Percentiles rank a stretch among this genome's conserved stretches.
phyloP scores from a whole-genome alignment of 192 early-diverging fungal species.

The Backusella australiensis region DNA sequence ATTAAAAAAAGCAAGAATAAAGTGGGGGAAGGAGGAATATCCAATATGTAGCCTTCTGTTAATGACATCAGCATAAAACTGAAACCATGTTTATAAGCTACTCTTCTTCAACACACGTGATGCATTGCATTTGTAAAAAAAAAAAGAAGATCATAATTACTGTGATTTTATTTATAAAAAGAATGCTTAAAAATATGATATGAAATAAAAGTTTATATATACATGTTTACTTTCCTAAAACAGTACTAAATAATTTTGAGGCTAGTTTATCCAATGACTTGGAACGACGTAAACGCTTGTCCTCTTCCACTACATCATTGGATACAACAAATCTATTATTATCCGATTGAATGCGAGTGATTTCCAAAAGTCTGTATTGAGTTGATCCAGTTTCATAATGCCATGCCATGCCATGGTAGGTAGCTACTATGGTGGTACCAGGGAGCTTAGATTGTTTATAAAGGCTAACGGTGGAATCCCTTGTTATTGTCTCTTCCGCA shows the following conservation, averaged over 20 bases:
- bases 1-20: background rate
- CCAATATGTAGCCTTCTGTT: background rate
- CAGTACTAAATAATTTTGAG: slow-evolving; percentile 1
- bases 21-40: background rate
- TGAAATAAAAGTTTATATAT: background rate
- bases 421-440: background rate
- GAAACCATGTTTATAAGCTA: background rate
- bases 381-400: background rate
- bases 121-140: background rate
- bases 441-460: background rate
- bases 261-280: background rate
- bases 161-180: background rate
- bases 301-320: background rate
- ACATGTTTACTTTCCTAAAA: background rate
- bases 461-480: background rate
- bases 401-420: background rate
- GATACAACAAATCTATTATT: slow-evolving; percentile 2
- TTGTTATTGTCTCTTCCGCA: background rate
- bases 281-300: background rate
- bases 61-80: background rate
- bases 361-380: background rate
- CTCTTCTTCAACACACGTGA: background rate
- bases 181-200: background rate
- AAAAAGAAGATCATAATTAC: background rate
- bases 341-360: background rate